A percentile compares a stretch with the other conserved stretches of the same genome.
These are phyloP conservation scores for Pelargonium fulgidum DNA, from an alignment of 441 rosid genomes.

Conservation along the genomic window DNA sequence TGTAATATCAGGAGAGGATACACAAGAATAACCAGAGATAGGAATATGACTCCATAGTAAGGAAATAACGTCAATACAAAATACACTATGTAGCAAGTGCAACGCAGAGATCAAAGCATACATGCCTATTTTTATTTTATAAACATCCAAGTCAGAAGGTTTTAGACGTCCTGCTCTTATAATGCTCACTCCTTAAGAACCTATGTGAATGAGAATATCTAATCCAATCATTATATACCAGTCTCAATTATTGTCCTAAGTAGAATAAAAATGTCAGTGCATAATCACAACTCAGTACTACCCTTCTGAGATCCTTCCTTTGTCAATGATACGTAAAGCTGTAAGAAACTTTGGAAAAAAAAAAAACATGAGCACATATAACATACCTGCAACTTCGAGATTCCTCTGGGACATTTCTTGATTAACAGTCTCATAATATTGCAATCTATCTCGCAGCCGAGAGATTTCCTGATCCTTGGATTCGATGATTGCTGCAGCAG, in stretches of 20 bases:
- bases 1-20: too few species aligned
- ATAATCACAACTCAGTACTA: too few species aligned
- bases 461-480: slow-evolving; percentile 23
- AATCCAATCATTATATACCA: background rate
- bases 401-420: slow-evolving; percentile 26
- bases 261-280: background rate
- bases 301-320: background rate
- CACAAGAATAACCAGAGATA: too few species aligned
- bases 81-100: too few species aligned
- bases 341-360: background rate
- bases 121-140: too few species aligned
- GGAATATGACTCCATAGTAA: too few species aligned
- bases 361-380: too few species aligned
- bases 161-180: background rate
- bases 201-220: background rate
- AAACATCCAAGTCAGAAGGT: too few species aligned
- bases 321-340: too few species aligned
- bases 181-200: background rate
- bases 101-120: too few species aligned
- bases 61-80: too few species aligned
- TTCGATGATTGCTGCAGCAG: slow-evolving; percentile 14
- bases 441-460: slow-evolving; percentile 15
- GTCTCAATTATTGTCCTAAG: background rate
- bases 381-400: slow-evolving; percentile 9
- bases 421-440: slow-evolving; percentile 20